phyloP scores from a whole-genome alignment of 805 yeast species.

The Candida germanica region DNA sequence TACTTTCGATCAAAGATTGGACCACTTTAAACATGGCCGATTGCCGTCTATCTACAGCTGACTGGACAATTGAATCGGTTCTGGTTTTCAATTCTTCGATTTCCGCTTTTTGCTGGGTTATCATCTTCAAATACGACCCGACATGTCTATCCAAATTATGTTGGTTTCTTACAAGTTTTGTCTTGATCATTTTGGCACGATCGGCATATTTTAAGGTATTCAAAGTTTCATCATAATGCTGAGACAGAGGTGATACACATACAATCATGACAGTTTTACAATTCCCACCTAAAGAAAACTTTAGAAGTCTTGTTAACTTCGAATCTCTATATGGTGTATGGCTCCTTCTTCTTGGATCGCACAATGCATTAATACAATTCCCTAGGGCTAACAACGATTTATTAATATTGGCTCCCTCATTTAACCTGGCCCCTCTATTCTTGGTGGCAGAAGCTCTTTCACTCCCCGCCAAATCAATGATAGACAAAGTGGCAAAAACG shows the following conservation, averaged over 20 bases:
- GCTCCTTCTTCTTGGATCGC: slow-evolving; percentile 61
- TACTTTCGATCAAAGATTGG: slow-evolving; percentile 37
- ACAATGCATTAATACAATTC: slow-evolving; percentile 88
- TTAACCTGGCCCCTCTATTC: slow-evolving; percentile 75
- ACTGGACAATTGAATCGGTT: slow-evolving; percentile 43
- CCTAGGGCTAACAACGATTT: slow-evolving; percentile 85
- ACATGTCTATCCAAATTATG: slow-evolving; percentile 79
- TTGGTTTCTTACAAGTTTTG: slow-evolving; percentile 70
- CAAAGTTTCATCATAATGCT: slow-evolving; percentile 88
- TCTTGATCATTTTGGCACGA: slow-evolving; percentile 86
- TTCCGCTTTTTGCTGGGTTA: slow-evolving; percentile 73
- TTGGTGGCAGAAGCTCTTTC: slow-evolving; percentile 90
- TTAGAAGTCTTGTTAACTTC: slow-evolving; percentile 79
- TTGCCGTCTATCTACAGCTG: slow-evolving; percentile 32
- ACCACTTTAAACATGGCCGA: slow-evolving; percentile 37
- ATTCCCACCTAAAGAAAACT: slow-evolving; percentile 89
- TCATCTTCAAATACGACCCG: slow-evolving; percentile 79
- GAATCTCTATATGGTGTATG: slow-evolving; percentile 93
- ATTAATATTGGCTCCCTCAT: slow-evolving; percentile 93
- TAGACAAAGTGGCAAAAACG: slow-evolving; percentile 74
- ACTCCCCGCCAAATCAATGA: slow-evolving; percentile 92
- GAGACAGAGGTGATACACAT: slow-evolving; percentile 82
- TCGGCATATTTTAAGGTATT: slow-evolving; percentile 90
- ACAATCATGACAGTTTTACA: slow-evolving; percentile 96
- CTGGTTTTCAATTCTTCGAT: slow-evolving; percentile 64